Evolutionary conservation across 2,329 filamentous ascomycete species (phyloP).

Genomic region (Botrytis paeoniae): DNA sequence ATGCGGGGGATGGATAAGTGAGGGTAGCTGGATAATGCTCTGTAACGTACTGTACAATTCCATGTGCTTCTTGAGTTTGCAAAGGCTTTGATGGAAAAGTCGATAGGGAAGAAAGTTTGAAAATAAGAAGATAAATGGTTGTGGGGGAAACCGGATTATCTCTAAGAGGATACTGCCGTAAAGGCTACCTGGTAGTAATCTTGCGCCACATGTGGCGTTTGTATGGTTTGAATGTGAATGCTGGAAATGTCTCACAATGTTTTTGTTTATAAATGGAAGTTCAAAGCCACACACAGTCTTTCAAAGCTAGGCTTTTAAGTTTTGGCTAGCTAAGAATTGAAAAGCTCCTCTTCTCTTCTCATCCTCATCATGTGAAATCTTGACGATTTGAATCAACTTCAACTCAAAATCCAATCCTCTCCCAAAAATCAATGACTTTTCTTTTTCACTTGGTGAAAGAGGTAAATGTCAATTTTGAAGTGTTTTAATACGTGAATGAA

Average conservation of each 20-base stretch:
- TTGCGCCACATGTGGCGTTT: background rate
- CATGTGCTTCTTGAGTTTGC: background rate
- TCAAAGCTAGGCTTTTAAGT: background rate
- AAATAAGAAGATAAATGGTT: conserved; percentile 4
- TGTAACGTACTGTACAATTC: background rate
- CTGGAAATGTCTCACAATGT: background rate
- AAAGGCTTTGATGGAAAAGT: conserved; percentile 9
- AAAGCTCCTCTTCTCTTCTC: background rate
- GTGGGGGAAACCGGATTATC: conserved; percentile 19
- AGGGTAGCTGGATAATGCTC: background rate
- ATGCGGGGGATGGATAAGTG: background rate
- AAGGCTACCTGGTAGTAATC: background rate
- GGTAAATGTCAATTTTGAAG: background rate
- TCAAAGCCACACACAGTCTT: background rate
- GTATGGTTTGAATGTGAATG: no score
- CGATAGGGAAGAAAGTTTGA: background rate
- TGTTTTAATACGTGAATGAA: conserved; percentile 1
- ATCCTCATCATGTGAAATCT: conserved; percentile 9
- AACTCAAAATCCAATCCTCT: background rate
- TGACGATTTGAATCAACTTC: background rate
- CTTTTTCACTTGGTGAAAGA: conserved; percentile 6
- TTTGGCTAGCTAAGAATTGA: background rate
- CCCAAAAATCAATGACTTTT: conserved; percentile 11
- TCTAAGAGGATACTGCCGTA: background rate
- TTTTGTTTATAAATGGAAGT: background rate